phyloP scores from a whole-genome alignment of 352 stramenopile species.

The Aphanomyces cochlioides region DNA sequence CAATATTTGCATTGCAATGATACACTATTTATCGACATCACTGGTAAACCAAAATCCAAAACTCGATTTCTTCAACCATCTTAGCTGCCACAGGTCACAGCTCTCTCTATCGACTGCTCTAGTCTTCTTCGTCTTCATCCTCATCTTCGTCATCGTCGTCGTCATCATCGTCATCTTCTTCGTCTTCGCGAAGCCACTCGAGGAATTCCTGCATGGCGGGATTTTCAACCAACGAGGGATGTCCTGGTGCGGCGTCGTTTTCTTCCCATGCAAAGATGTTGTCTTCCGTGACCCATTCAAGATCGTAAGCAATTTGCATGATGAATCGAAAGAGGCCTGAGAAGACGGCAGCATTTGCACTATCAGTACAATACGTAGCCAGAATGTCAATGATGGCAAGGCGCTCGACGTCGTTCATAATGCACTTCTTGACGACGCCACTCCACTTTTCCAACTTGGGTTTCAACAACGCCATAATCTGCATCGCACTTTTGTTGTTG shows the following conservation, averaged over 20 bases:
- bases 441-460: slow-evolving; percentile 87
- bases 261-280: slow-evolving; percentile 89
- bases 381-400: slow-evolving; percentile 55
- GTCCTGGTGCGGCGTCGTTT: slow-evolving; percentile 44
- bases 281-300: slow-evolving; percentile 91
- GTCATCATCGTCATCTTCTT: slow-evolving; percentile 18
- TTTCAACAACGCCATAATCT: slow-evolving; percentile 75
- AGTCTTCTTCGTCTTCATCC: slow-evolving; percentile 13
- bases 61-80: too few species aligned
- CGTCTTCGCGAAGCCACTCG: slow-evolving; percentile 27
- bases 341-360: slow-evolving; percentile 51
- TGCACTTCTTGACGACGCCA: slow-evolving; percentile 86
- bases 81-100: too few species aligned
- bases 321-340: slow-evolving; percentile 90
- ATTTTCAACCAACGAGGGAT: slow-evolving; percentile 53
- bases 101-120: not conserved
- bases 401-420: slow-evolving; percentile 75
- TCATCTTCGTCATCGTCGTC: slow-evolving; percentile 29
- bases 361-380: slow-evolving; percentile 49
- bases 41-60: too few species aligned
- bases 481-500: slow-evolving; percentile 46
- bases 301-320: slow-evolving; percentile 90
- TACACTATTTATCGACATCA: too few species aligned
- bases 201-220: slow-evolving; percentile 89
- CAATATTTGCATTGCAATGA: too few species aligned